Evolutionary conservation across 306 rosid species (phyloP), one percentile per base, ranked within the genome.

Genomic region (Rubus idaeus): DNA sequence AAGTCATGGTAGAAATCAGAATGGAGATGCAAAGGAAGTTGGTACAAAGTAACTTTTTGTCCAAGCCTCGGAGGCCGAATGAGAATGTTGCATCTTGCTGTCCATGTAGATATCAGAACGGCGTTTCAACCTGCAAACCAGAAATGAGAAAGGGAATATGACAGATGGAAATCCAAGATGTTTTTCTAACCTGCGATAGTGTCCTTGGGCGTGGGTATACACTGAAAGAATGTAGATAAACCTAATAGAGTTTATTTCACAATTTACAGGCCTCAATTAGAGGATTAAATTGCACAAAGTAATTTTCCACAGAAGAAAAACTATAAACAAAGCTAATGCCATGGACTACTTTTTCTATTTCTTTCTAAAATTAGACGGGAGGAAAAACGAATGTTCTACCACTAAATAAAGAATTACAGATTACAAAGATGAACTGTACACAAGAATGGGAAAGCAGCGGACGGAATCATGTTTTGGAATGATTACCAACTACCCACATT

Each of bases 371-470:
- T 87, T 79, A 86, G 87, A 74, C 74, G 52, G 68, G 86, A 69
- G 26, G 21, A 81, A 55, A 87, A 79, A 82, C 82, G 87, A 87
- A 82, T 81, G 84, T 71, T 62, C 90, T 89, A 85, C 81, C 30
- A 71, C 85, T 87, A 80, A 57, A 76, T 75, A 83, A 89, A 80
- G 90, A 86, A 93, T 89, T 84, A 84, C 85, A 88, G 82, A 84
- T 80, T 78, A 76, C 87, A 85, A 77, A 76, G 76, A 81, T 86
- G 71, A 87, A 81, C 97, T 90, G 90, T 93, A 93, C 96, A 91
- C 81, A 89, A 87, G 85, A 93, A 91, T 90, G 86, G 76, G 76
- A 76, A 81, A 30, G 81, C 21, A 30, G 86, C 35, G 44, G 51
- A 23, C 60, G 65, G 61, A 80, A 86, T 80, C 71, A 79, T 57